Evolutionary conservation across 2,329 filamentous ascomycete genomes (phyloP).

Genomic region (Colletotrichum sp.): DNA sequence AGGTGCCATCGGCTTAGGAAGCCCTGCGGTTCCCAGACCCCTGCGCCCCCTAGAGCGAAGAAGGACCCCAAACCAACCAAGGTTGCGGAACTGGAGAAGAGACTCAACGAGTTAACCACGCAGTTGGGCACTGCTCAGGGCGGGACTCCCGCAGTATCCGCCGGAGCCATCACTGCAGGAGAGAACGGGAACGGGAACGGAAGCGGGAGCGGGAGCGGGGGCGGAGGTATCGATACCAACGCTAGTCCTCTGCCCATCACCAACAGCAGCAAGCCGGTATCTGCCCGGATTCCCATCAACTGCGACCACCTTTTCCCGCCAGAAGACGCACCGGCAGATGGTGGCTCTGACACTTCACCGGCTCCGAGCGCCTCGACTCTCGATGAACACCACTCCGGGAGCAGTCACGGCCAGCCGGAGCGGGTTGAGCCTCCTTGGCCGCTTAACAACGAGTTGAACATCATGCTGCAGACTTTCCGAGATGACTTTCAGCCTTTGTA

Average conservation of each 20-base stretch:
- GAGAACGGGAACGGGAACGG: neutral
- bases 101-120: slow-evolving; percentile 53
- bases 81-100: slow-evolving; percentile 55
- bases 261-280: slow-evolving; percentile 1
- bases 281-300: slow-evolving; percentile 22
- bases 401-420: neutral
- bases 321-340: neutral
- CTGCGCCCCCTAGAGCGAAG: slow-evolving; percentile 52
- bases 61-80: slow-evolving; percentile 52
- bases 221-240: slow-evolving; percentile 7
- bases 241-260: slow-evolving; percentile 4
- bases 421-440: slow-evolving; percentile 44
- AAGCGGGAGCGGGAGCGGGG: neutral
- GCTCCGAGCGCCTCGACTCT: slow-evolving; percentile 24
- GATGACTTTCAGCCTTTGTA: slow-evolving; percentile 39
- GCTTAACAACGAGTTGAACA: slow-evolving; percentile 41
- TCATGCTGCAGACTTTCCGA: slow-evolving; percentile 41
- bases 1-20: slow-evolving; percentile 55
- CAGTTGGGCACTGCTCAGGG: slow-evolving; percentile 38
- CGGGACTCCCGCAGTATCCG: neutral
- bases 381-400: slow-evolving; percentile 22
- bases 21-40: slow-evolving; percentile 49
- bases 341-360: neutral
- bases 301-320: slow-evolving; percentile 41
- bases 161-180: neutral